Evolutionary conservation across 2,329 filamentous ascomycete species (phyloP), one percentile per base, ranked within the genome.

Genomic region (Arthrobotrys musiformis): DNA sequence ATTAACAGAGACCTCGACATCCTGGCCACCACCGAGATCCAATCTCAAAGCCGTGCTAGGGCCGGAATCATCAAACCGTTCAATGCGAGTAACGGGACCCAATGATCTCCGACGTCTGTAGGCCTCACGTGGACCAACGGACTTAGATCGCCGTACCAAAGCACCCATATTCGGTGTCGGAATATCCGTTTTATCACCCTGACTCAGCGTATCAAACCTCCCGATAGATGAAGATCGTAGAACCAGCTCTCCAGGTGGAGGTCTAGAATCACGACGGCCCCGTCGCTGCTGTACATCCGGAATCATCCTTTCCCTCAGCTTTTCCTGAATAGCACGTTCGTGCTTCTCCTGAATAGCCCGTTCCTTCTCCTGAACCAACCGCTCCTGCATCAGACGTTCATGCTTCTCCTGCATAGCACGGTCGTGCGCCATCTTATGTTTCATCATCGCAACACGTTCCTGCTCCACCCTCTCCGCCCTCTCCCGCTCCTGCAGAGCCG

Each of bases 1-100:
- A 17, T 78, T 78, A 24, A 78, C 42, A 33, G 74, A 63, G 35
- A 78, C 72, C 40, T 72, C 74, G 2, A 78, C 74, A 35, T 78
- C 74, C 26, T 69, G 30, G 15, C 74, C 74, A 24, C 74, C 74
- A 30, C 73, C 73, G 7, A 78, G 67, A 26, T 78, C 74, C 15
- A 78, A 42, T 19, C 74, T 50, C 1, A 78, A 22, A 35, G 74
- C 66, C 13, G 67, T 78, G 8, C 40, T 19, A 4, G 33, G n/a
- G 11, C 35, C 24, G 7, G 24, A 15, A 13, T 76, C 66, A 2
- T 69, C 52, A 22, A 40, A 19, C 9, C 35, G 60, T 5, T 58
- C 13, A 33, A 63, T 28, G 28, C 60, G 62, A 28, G 42, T 8
- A 35, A 63, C 54, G 4, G 46, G 35, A 2, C 64, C 72, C 5